Base-by-base conservation (phyloP, 306 rosid species). In the Dalbergia cultrata region DNA sequence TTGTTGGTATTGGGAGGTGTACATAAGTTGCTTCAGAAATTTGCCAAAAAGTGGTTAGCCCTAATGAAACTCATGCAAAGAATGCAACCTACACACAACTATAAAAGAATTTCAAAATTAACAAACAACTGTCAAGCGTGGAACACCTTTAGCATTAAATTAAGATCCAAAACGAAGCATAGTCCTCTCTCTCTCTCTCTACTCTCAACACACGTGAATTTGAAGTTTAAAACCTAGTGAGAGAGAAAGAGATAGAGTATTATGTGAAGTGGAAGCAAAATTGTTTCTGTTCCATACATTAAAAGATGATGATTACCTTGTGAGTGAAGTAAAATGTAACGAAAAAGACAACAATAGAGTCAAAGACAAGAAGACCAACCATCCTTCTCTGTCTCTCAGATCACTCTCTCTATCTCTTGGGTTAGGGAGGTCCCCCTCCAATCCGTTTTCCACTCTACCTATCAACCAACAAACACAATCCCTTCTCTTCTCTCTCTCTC, bases 401-500 rank as follows among this genome's bases (percentile, higher is more conserved):
- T 67, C 73, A 45, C 87, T 71, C 86, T 83, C 31, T 80, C 85
- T 85, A 67, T 81, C 76, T 86, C 47, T 74, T 67, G 18, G 18
- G 69, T 50, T 78, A 85, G 22, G 90, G 90, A 91, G 98, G 98
- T 90, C 98, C 98, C 94, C 98, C 87, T 92, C 97, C 94, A 92
- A 92, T 92, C 97, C 97, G 97, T 94, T 94, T 91, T 81, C 94
- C 97, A 94, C 97, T 92, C 98, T 80, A 92, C 97, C 94, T 81
- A 85, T 85, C 90, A 76, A 85, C 92, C 94, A 92, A 92, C 97
- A 86, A 90, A 90, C 92, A 89, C 81, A 83, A 83, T 68, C 76
- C 35, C 60, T 26, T 75, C 44, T 79, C 79, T 61, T 10, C 78
- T 80, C 77, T 70, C 31, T 61, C 75, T 76, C 68, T 70, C 41